These are phyloP conservation scores for Fusarium guadeloupense DNA, from an alignment of 2,329 filamentous ascomycete species.

Conservation along the genomic window DNA sequence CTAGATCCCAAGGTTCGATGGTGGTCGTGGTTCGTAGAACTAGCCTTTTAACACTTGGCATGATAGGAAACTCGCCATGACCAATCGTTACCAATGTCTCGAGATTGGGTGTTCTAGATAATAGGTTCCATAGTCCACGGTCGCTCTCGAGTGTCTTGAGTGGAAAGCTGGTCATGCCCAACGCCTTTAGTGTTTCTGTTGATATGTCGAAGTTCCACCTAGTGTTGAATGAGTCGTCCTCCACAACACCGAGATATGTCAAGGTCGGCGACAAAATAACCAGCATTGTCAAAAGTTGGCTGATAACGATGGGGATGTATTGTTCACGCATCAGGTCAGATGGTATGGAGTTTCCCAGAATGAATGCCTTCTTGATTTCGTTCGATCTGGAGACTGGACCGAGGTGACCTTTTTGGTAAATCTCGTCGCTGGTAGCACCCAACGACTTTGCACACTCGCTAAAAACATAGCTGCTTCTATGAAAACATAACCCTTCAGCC, in stretches of 20 bases:
- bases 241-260: not conserved
- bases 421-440: accelerated
- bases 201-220: not conserved
- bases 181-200: not conserved
- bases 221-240: accelerated
- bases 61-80: accelerated
- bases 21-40: not conserved
- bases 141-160: not conserved
- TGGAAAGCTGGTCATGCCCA: not conserved
- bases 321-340: accelerated
- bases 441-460: not conserved
- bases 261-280: not conserved
- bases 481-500: not conserved
- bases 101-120: not conserved
- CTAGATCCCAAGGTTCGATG: not conserved
- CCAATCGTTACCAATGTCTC: not conserved
- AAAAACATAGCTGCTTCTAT: not conserved
- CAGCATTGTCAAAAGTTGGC: not conserved
- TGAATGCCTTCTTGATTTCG: not conserved
- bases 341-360: not conserved
- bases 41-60: not conserved
- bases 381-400: not conserved
- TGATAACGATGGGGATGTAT: not conserved
- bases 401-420: not conserved
- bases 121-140: accelerated